Percentiles rank a stretch among this genome's conserved stretches.
Conservation (phyloP, 495 filamentous ascomycete species). For the Parathielavia appendiculata region DNA sequence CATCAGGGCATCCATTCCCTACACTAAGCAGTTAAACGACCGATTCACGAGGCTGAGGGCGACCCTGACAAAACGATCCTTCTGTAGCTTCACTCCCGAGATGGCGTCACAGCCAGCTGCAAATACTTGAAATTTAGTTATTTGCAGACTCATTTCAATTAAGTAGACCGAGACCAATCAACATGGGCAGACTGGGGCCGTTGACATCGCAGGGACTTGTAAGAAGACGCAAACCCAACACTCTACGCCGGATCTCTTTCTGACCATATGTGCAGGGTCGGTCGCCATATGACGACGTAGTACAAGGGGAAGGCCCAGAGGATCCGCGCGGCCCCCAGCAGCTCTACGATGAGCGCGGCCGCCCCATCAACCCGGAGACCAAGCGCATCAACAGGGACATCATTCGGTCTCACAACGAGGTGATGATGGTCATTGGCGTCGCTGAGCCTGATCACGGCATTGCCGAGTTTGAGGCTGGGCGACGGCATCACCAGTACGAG, state of each 20-base stretch:
- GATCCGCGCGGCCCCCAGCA: slow-evolving; percentile 50
- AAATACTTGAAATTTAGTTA: neutral
- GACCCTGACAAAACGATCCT: neutral
- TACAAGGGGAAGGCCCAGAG: slow-evolving; percentile 40
- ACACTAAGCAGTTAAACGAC: no score
- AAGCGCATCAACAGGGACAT: slow-evolving; percentile 47
- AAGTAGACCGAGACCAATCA: neutral
- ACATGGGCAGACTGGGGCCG: slow-evolving; percentile 48
- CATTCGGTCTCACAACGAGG: slow-evolving; percentile 53
- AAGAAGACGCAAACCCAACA: neutral
- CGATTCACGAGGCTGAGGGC: no score
- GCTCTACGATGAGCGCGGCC: slow-evolving; percentile 65
- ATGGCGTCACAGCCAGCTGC: neutral
- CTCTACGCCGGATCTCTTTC: neutral
- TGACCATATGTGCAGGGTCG: slow-evolving; percentile 49
- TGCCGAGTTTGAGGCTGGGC: slow-evolving; percentile 25
- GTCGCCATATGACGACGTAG: slow-evolving; percentile 64
- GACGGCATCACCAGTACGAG: slow-evolving; percentile 36
- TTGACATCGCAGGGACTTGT: slow-evolving; percentile 49
- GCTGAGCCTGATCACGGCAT: slow-evolving; percentile 42
- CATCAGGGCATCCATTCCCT: no score
- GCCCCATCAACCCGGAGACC: slow-evolving; percentile 58
- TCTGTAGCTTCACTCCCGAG: neutral
- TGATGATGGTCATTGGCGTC: slow-evolving; percentile 52
- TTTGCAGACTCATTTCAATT: neutral